These are phyloP conservation scores for Rhynchosporium graminicola DNA, from an alignment of 2,329 filamentous ascomycete genomes.

Conservation along the genomic window DNA sequence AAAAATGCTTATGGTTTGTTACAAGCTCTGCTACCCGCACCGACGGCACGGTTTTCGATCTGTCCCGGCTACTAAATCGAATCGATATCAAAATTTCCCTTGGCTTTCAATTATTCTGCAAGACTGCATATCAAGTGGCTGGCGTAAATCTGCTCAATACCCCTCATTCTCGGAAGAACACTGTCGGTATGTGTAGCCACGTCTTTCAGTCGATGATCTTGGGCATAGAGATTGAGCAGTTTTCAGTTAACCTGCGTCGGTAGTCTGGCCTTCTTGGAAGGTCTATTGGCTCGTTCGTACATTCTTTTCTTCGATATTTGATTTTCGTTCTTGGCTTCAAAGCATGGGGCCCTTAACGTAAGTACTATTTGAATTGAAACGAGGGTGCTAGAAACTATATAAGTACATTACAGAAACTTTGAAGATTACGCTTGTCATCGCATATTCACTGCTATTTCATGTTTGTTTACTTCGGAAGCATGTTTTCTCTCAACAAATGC, in stretches of 20 bases:
- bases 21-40: background rate
- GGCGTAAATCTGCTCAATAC: conserved; percentile 5
- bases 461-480: background rate
- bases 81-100: background rate
- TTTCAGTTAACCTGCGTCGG: background rate
- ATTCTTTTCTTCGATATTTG: conserved; percentile 9
- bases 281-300: background rate
- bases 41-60: background rate
- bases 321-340: background rate
- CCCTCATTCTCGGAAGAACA: background rate
- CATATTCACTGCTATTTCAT: background rate
- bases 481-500: background rate
- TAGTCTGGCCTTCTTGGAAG: background rate
- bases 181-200: background rate
- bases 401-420: background rate
- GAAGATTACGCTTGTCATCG: background rate
- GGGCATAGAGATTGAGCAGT: background rate
- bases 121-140: background rate
- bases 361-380: background rate
- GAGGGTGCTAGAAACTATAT: background rate
- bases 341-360: too few relatives aligned
- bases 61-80: background rate
- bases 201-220: background rate
- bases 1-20: background rate
- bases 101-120: background rate